phyloP scores from a whole-genome alignment of 768 basidiomycete genomes.

The Boletus insuetus region DNA sequence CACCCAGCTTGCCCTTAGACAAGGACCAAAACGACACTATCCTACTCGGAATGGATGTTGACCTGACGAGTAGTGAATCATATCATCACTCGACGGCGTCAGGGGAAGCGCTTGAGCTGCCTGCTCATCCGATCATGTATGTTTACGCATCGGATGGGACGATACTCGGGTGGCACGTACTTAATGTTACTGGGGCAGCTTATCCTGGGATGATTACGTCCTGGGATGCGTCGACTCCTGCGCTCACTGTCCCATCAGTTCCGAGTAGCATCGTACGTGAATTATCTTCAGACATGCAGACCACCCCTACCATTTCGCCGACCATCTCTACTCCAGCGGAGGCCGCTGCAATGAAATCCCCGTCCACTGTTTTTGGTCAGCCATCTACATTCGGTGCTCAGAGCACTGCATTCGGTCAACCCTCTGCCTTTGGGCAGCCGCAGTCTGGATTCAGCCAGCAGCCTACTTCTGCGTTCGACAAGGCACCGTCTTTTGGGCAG shows the following conservation, averaged over 20 bases:
- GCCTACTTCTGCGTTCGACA: slow-evolving; percentile 24
- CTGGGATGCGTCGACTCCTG: slow-evolving; percentile 10
- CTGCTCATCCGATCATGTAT: slow-evolving; percentile 63
- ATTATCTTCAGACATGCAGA: slow-evolving; percentile 31
- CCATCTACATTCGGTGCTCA: slow-evolving; percentile 27
- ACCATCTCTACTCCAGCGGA: slow-evolving; percentile 15
- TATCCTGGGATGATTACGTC: slow-evolving; percentile 55
- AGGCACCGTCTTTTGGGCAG: slow-evolving; percentile 23
- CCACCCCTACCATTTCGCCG: slow-evolving; percentile 24
- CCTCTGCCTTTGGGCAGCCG: slow-evolving; percentile 20
- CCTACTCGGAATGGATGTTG: slow-evolving; percentile 60
- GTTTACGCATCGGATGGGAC: slow-evolving; percentile 80
- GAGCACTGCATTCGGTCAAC: slow-evolving; percentile 32
- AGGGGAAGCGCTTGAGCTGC: slow-evolving; percentile 41
- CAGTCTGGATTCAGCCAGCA: slow-evolving; percentile 16
- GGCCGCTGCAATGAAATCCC: slow-evolving; percentile 27
- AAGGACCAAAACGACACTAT: slow-evolving; percentile 68
- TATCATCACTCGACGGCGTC: slow-evolving; percentile 38
- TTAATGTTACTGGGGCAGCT: slow-evolving; percentile 49
- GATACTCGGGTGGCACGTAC: slow-evolving; percentile 67
- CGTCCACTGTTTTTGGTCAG: slow-evolving; percentile 36
- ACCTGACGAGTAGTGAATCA: slow-evolving; percentile 53
- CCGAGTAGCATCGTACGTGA: slow-evolving; percentile 27
- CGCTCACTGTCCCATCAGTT: slow-evolving; percentile 2
- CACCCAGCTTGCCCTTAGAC: slow-evolving; percentile 63